Percentiles rank a stretch among this genome's conserved stretches.
These are phyloP conservation scores for Kodamaea neixiangensis DNA, from an alignment of 805 yeast genomes.

Conservation along the genomic window DNA sequence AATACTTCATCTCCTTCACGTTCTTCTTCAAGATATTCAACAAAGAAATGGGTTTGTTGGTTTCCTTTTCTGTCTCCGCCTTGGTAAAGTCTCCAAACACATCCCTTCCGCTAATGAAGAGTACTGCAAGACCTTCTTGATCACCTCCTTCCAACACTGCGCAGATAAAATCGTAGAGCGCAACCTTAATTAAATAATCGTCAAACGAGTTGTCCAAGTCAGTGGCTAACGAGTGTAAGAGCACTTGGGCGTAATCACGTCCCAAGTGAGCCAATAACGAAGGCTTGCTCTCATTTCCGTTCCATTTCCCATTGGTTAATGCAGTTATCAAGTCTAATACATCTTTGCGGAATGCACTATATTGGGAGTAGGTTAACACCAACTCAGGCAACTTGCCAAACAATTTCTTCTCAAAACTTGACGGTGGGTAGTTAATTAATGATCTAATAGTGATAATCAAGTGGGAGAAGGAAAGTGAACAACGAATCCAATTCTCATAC, in stretches of 20 bases:
- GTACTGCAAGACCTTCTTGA: constrained; percentile 76
- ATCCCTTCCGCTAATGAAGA: constrained; percentile 63
- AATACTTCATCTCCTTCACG: constrained; percentile 50
- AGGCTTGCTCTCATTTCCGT: constrained; percentile 55
- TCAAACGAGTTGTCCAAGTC: constrained; percentile 63
- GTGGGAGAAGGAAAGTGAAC: constrained; percentile 57
- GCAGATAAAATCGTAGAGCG: constrained; percentile 64
- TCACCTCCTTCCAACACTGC: constrained; percentile 62
- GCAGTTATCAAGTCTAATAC: constrained; percentile 59
- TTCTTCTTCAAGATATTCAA: constrained; percentile 57
- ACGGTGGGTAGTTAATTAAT: constrained; percentile 48
- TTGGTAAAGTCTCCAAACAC: constrained; percentile 39
- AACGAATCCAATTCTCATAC: constrained; percentile 50
- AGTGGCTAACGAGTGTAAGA: constrained; percentile 58
- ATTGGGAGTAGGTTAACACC: constrained; percentile 57
- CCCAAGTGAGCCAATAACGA: constrained; percentile 84
- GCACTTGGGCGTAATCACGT: constrained; percentile 54
- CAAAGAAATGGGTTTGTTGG: constrained; percentile 40
- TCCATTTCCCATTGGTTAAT: constrained; percentile 57
- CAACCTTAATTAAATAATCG: constrained; percentile 52
- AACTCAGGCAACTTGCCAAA: constrained; percentile 58
- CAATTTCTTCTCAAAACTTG: constrained; percentile 63
- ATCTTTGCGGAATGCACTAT: constrained; percentile 47
- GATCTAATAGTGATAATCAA: constrained; percentile 60
- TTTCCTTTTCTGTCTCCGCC: constrained; percentile 16